Conservation (phyloP, 2,329 filamentous ascomycete genomes). For the Neofusicoccum cordaticola region DNA sequence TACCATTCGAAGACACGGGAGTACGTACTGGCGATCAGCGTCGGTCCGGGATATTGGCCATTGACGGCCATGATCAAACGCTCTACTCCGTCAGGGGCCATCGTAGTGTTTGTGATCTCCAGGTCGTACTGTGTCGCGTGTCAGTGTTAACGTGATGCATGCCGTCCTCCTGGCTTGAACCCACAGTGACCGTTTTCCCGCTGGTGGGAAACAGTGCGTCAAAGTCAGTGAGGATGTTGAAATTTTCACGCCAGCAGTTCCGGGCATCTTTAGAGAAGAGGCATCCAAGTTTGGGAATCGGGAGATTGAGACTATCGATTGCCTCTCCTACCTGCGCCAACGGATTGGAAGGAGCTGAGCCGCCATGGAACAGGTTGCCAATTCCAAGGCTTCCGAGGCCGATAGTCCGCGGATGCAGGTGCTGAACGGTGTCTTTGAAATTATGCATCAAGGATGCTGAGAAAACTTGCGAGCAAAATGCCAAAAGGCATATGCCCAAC, state of each 20-base stretch:
- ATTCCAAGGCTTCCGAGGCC: background rate
- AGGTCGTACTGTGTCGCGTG: slow-evolving; percentile 35
- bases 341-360: background rate
- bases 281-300: background rate
- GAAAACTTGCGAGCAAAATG: background rate
- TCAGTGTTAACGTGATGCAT: slow-evolving; percentile 21
- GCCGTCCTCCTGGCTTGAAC: slow-evolving; percentile 14
- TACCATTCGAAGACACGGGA: slow-evolving; percentile 23
- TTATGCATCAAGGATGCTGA: background rate
- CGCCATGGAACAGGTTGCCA: background rate
- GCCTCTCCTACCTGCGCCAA: background rate
- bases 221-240: slow-evolving; percentile 45
- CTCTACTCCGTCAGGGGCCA: slow-evolving; percentile 40
- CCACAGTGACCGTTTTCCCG: slow-evolving; percentile 34
- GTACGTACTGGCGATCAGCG: slow-evolving; percentile 26
- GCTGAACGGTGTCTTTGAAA: background rate
- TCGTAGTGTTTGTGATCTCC: slow-evolving; percentile 41
- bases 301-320: background rate
- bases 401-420: background rate
- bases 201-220: slow-evolving; percentile 41
- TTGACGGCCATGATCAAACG: slow-evolving; percentile 33
- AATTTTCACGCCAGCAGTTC: slow-evolving; percentile 43
- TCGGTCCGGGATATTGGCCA: slow-evolving; percentile 63
- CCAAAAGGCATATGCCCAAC: slow-evolving; percentile 6
- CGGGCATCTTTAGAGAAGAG: slow-evolving; percentile 24